These are phyloP conservation scores for Eucalyptus curtisii DNA, from an alignment of 345 rosid species.

Conservation along the genomic window DNA sequence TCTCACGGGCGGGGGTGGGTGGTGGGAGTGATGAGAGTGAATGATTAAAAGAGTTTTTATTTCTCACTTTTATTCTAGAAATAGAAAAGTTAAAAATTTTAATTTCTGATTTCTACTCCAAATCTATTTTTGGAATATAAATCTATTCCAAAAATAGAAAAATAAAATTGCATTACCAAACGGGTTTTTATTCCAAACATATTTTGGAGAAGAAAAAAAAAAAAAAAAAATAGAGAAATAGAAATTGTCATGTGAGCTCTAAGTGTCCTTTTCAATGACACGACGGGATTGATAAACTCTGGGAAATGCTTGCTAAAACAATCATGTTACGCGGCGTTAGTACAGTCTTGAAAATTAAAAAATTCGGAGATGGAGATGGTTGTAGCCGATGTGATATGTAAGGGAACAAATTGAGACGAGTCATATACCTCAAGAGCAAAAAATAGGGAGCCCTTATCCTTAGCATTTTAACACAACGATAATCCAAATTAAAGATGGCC, in stretches of 20 bases:
- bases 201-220: fast-evolving
- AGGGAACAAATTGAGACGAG: background rate
- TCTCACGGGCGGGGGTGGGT: fast-evolving
- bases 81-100: too few relatives aligned
- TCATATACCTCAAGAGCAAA: background rate
- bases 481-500: background rate
- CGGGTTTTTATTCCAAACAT: fast-evolving
- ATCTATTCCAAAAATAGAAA: fast-evolving
- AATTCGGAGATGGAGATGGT: background rate
- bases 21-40: fast-evolving
- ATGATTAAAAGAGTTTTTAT: too few relatives aligned
- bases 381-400: background rate
- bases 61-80: too few relatives aligned
- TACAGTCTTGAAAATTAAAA: background rate
- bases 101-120: too few relatives aligned
- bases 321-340: fast-evolving
- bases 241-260: fast-evolving
- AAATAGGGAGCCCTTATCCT: background rate
- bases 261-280: fast-evolving
- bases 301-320: background rate
- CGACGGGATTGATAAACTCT: fast-evolving
- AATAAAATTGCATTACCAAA: fast-evolving
- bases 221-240: fast-evolving
- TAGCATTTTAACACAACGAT: background rate
- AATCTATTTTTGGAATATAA: too few relatives aligned